Evolutionary conservation across 495 filamentous ascomycete genomes (phyloP), one percentile per base, ranked within the genome.

Genomic region (Xylaria intraflava): DNA sequence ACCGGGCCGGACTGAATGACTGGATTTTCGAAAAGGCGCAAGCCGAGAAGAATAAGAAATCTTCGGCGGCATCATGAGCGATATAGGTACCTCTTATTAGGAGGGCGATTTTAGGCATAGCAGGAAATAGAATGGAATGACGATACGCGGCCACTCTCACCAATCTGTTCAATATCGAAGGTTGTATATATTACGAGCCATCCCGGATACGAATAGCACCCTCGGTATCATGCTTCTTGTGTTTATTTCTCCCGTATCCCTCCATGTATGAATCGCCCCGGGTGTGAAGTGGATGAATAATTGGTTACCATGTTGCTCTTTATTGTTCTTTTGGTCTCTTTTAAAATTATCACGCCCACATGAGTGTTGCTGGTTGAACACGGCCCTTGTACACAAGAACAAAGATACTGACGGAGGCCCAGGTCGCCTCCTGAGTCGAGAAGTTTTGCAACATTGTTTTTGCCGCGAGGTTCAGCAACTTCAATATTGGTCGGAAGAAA

Each of bases 1-100:
- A 99, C 70, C 81, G 83, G 30, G 78, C 79, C 24, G 90, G 91
- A 31, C 72, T 98, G 46, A 98, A 98, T 62, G 93, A 98, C 68
- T 98, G 93, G 93, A 79, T 97, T 51, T 90, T 89, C 64, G 90
- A 97, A 72, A 78, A 86, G 61, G 78, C 72, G 2, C 60, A 72
- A 30, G 64, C 62, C 30, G 62, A 71, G 57, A 70, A 59, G 48
- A 66, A 65, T 42, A 30, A 47, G 11, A 10, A 9, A 17, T 6
- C 2, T 9, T 23, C 38, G 31, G 20, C 24, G 30, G 33, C 20
- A 8, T 2, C 6, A 11, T 38, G n/a, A 17, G 22, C 2, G 23
- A 46, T 1, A 30, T 46, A 19, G 31, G n/a, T n/a, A n/a, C n/a
- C n/a, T n/a, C n/a, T n/a, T n/a, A n/a, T 23, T 6, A 1, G 17